Base-by-base conservation (phyloP, 2,329 filamentous ascomycete species). In the Exophiala viscosa region DNA sequence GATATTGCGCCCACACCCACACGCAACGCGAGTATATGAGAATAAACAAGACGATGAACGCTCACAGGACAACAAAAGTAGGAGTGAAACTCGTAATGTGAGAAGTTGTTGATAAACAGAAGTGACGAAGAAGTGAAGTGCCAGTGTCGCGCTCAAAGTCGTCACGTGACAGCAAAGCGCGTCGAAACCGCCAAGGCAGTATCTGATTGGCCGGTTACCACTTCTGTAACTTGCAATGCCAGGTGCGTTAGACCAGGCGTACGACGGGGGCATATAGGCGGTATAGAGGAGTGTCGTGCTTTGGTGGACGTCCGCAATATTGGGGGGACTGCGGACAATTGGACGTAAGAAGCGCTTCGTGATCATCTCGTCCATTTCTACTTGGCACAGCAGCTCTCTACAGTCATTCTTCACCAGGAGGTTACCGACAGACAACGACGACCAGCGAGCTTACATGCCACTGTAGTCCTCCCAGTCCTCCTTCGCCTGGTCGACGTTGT, bases 121-220 rank as follows among this genome's bases (percentile, higher is more conserved):
- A 35, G 39, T 23, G 13, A 15, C 23, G 40, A 42, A 35, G 32
- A 28, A 28, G 23, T 28, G 41, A 28, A 41, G 28, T 40, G 31
- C 38, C 44, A 28, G 44, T 31, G 40, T 50, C 47, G 47, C 47
- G 47, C 36, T 50, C 15, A 14, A 17, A n/a, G 10, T 9, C 36
- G 14, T 51, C 48, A 51, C 42, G 48, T 46, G 49, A 35, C n/a
- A 10, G 14, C 43, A 38, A 20, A 28, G 44, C 49, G 49, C 36
- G 49, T 46, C 35, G 38, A 47, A 31, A 42, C 49, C n/a, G 49
- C 44, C 44, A 42, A 52, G 35, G 5, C 17, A 15, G 7, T 14
- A 32, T 15, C 3, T 46, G 18, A 51, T 51, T 39, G 48, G 41
- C 13, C 34, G n/a, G 17, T 31, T 9, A 42, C 20, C 17, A 28